phyloP scores from a whole-genome alignment of 75 land plant species.

The Picea glauca region DNA sequence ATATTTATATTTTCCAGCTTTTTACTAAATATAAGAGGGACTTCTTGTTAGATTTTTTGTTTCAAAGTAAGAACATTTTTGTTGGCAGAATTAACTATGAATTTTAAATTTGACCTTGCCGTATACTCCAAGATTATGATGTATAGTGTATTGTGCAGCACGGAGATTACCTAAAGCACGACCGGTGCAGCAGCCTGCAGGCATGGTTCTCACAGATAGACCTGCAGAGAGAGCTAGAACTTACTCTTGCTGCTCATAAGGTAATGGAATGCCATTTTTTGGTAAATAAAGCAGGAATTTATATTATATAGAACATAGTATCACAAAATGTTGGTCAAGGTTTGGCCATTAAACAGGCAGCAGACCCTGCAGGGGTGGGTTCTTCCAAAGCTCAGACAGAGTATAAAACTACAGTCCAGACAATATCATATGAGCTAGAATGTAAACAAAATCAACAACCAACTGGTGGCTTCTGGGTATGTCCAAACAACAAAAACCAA shows the following conservation, averaged over 20 bases:
- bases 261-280: background rate
- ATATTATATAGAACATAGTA: too few species aligned
- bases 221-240: constrained; percentile 24
- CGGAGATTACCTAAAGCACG: constrained; percentile 68
- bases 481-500: too few species aligned
- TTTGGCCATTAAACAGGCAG: too few species aligned
- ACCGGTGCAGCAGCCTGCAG: constrained; percentile 72
- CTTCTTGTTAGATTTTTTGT: background rate
- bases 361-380: too few species aligned
- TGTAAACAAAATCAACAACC: too few species aligned
- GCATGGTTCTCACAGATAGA: constrained; percentile 76
- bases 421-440: too few species aligned
- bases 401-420: too few species aligned
- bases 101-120: background rate
- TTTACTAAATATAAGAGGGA: background rate
- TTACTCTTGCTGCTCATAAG: background rate
- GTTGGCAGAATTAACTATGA: background rate
- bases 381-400: too few species aligned
- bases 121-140: background rate
- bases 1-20: background rate
- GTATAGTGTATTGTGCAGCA: constrained; percentile 33
- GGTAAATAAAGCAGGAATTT: too few species aligned
- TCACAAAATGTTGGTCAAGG: too few species aligned
- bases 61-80: background rate
- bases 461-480: too few species aligned